Base-by-base conservation (phyloP, 2,329 filamentous ascomycete species). In the Fusarium lateritium region DNA sequence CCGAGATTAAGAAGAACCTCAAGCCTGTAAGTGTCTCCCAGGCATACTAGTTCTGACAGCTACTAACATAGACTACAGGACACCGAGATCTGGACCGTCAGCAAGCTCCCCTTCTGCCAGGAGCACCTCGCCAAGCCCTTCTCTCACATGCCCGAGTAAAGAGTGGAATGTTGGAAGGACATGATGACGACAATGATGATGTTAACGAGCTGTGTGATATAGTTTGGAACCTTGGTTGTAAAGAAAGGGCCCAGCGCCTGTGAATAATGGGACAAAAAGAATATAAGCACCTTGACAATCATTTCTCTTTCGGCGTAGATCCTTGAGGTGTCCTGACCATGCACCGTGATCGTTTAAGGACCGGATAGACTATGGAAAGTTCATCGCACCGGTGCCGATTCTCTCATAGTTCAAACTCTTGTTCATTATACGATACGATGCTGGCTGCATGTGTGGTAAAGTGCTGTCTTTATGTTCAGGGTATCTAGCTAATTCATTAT, bases 91-190 rank as follows among this genome's bases (percentile, higher is more conserved):
- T 92, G 89, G 89, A 90, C 88, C 50, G 85, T 83, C 67, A 78
- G 86, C 81, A 92, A 92, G 85, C 84, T 92, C 69, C 89, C 89
- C 17, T 92, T 91, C 82, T 90, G 89, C 82, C 83, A 88, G 82
- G 89, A 92, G 83, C 79, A 86, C 70, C 82, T 91, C 65, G 87
- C 82, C 50, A 86, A 91, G 77, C 83, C 88, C 5, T 91, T 91
- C 77, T 77, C 85, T 74, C 80, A 89, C 78, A 91, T 91, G 89
- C 89, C 88, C 14, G 76, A 87, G 77, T 88, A 85, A 78, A 59
- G 14, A 28, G 46, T 28, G 9, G 21, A 21, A 5, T 19, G 6
- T 9, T 33, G 40, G 21, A 44, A 60, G 36, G 13, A 39, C 39
- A 42, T 47, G 44, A 53, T 24, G 50, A 67, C 15, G 47, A 67